Conservation (phyloP, 2,329 filamentous ascomycete species). For the Fusarium miscanthi region DNA sequence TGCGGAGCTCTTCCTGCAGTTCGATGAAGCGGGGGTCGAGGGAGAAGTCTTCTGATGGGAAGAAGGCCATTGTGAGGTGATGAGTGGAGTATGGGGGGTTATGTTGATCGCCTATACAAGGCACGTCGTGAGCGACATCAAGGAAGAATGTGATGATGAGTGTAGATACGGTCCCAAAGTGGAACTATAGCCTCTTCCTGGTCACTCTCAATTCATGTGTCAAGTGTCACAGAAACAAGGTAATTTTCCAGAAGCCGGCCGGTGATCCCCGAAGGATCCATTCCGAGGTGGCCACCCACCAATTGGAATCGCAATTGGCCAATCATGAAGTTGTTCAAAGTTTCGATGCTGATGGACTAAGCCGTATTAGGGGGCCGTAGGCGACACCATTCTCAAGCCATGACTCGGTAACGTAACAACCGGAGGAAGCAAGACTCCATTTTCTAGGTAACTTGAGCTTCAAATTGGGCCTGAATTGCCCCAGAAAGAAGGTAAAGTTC, state of each 20-base stretch:
- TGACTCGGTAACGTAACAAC: slow-evolving; percentile 17
- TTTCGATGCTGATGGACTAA: not conserved
- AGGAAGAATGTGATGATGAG: not conserved
- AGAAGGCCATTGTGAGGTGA: slow-evolving; percentile 26
- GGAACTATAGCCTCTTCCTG: slow-evolving; percentile 12
- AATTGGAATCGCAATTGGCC: not conserved
- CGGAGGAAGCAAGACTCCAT: not conserved
- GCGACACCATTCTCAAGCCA: slow-evolving; percentile 6
- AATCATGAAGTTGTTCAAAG: not conserved
- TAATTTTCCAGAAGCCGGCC: slow-evolving; percentile 15
- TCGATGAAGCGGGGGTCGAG: slow-evolving; percentile 56
- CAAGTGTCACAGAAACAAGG: not conserved
- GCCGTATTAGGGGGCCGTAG: not conserved
- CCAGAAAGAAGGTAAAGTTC: slow-evolving; percentile 4
- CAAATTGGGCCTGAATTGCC: not conserved
- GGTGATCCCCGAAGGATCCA: slow-evolving; percentile 17
- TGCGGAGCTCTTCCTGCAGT: slow-evolving; percentile 57
- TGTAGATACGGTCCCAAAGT: not conserved
- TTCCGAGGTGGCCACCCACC: not conserved
- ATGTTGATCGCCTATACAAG: not conserved
- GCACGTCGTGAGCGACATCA: not conserved
- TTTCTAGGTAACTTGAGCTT: not conserved
- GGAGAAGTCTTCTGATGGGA: slow-evolving; percentile 48
- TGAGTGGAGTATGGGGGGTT: not conserved
- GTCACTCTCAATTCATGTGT: not conserved